Conservation (phyloP, 1,139 yeast species). For the Yamadazyma diospyri region DNA sequence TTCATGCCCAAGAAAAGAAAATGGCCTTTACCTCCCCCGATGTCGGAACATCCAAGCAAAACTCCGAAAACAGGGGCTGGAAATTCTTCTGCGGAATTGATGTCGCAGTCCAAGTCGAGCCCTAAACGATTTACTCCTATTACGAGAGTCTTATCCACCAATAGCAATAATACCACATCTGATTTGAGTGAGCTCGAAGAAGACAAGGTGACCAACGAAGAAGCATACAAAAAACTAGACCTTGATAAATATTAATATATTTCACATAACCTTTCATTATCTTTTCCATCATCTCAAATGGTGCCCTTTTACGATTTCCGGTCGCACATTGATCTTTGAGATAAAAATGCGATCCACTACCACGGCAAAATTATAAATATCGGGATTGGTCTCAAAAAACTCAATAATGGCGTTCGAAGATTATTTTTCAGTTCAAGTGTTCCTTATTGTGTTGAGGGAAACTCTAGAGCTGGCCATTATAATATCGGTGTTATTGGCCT, state of each 20-base stretch:
- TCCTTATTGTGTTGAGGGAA: slow-evolving; percentile 43
- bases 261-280: slow-evolving; percentile 1
- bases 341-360: slow-evolving; percentile 2
- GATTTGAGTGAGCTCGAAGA: slow-evolving; percentile 31
- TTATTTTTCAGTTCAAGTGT: slow-evolving; percentile 44
- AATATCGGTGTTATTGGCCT: slow-evolving; percentile 42
- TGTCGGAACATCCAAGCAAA: background rate
- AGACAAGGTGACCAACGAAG: slow-evolving; percentile 15
- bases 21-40: slow-evolving; percentile 1
- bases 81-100: background rate
- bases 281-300: slow-evolving; percentile 4
- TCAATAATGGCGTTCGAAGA: slow-evolving; percentile 16
- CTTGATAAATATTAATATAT: slow-evolving; percentile 1
- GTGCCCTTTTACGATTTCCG: slow-evolving; percentile 2
- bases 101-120: slow-evolving; percentile 1
- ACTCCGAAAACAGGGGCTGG: background rate
- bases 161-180: slow-evolving; percentile 7
- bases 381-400: background rate
- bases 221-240: slow-evolving; percentile 7
- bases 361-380: slow-evolving; percentile 2
- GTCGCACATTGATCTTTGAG: slow-evolving; percentile 6
- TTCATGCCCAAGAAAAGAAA: slow-evolving; percentile 12
- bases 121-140: slow-evolving; percentile 3
- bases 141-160: background rate
- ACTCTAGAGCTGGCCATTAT: slow-evolving; percentile 46